A percentile compares a stretch with the other conserved stretches of the same genome.
phyloP scores from a whole-genome alignment of 208 protist genomes.

The Phytomonas serpens region DNA sequence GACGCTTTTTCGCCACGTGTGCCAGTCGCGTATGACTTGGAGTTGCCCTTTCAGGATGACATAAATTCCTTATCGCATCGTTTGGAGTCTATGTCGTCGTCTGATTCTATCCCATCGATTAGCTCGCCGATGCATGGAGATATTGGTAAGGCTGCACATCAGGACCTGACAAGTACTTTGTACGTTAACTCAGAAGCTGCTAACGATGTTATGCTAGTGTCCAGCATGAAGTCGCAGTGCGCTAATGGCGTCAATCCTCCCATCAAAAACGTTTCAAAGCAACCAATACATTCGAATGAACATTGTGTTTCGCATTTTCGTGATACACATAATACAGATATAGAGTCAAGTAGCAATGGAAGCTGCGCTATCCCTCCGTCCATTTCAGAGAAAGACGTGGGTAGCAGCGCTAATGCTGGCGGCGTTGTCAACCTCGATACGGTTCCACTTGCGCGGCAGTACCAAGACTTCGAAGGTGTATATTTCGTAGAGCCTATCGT shows the following conservation, averaged over 20 bases:
- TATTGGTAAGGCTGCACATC: neutral
- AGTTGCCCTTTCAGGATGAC: conserved; percentile 32
- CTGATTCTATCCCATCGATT: neutral
- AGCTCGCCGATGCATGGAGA: neutral
- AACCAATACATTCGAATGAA: neutral
- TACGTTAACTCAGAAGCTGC: neutral
- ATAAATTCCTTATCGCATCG: neutral
- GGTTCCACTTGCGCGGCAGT: neutral
- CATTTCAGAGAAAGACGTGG: neutral
- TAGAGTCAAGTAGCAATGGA: neutral
- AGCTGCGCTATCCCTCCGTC: neutral
- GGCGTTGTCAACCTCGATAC: neutral
- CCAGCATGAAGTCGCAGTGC: neutral
- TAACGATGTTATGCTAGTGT: neutral
- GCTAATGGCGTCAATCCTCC: neutral
- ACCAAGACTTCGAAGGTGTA: conserved; percentile 14
- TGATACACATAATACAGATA: neutral
- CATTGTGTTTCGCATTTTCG: neutral
- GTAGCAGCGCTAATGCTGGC: neutral
- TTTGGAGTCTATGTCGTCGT: neutral
- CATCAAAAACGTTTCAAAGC: neutral
- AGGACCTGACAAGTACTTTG: neutral
- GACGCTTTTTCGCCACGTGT: conserved; percentile 56
- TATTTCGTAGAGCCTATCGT: conserved; percentile 64
- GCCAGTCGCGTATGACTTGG: conserved; percentile 29